These are phyloP conservation scores for Hydnomerulius pinastri DNA, from an alignment of 768 basidiomycete species.

Conservation along the genomic window DNA sequence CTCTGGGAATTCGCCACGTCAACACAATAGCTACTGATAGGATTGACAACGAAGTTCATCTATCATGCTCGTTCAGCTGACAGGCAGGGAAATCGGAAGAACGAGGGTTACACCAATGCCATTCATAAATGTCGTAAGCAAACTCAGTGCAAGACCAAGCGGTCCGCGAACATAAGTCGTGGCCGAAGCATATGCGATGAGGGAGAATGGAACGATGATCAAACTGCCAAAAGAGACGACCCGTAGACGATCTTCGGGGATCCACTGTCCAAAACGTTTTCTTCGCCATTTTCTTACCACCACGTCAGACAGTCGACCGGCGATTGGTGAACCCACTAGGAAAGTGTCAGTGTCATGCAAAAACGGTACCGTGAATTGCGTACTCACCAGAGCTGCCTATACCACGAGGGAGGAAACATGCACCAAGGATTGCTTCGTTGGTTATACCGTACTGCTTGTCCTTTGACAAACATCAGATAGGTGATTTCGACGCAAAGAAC, in stretches of 20 bases:
- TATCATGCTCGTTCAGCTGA: slow-evolving; percentile 18
- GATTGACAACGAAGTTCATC: slow-evolving; percentile 55
- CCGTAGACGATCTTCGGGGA: slow-evolving; percentile 63
- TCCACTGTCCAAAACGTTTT: slow-evolving; percentile 52
- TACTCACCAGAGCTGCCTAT: background rate
- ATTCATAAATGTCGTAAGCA: slow-evolving; percentile 56
- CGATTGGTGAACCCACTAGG: slow-evolving; percentile 57
- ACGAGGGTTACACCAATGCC: slow-evolving; percentile 53
- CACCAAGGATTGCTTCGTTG: slow-evolving; percentile 1
- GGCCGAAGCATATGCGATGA: slow-evolving; percentile 46
- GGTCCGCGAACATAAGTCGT: slow-evolving; percentile 48
- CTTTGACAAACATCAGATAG: background rate
- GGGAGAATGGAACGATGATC: slow-evolving; percentile 49
- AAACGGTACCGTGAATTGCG: background rate
- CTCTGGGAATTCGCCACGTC: slow-evolving; percentile 60
- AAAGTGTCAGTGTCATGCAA: background rate
- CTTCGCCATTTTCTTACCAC: slow-evolving; percentile 47
- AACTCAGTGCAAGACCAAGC: slow-evolving; percentile 47
- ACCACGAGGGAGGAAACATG: background rate
- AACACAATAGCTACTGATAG: slow-evolving; percentile 52
- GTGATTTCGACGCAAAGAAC: background rate
- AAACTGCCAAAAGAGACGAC: slow-evolving; percentile 45
- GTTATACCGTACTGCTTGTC: background rate
- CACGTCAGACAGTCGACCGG: slow-evolving; percentile 56
- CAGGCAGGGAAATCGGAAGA: background rate